phyloP scores from a whole-genome alignment of 805 yeast species.

The Candida adriatica region DNA sequence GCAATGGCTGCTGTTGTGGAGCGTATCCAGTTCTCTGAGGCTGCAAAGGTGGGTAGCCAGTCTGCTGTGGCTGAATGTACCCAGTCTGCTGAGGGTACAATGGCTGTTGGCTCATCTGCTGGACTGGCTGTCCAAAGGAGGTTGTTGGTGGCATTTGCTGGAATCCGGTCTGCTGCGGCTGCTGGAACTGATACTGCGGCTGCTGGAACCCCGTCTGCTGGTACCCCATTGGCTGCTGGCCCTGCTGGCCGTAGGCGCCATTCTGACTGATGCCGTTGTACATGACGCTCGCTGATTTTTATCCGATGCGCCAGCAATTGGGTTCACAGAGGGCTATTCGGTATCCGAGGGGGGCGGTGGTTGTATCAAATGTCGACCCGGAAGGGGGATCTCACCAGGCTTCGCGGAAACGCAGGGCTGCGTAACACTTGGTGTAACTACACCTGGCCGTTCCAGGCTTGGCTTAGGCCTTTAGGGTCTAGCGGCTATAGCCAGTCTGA shows the following conservation, averaged over 20 bases:
- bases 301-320: no score
- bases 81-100: conserved; percentile 22
- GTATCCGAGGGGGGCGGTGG: no score
- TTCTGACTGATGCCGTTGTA: conserved; percentile 10
- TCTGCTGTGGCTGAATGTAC: conserved; percentile 22
- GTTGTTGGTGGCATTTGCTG: conserved; percentile 11
- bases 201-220: conserved; percentile 16
- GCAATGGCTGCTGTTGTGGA: conserved; percentile 26
- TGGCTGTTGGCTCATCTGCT: conserved; percentile 20
- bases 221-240: conserved; percentile 9
- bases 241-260: conserved; percentile 4
- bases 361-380: no score
- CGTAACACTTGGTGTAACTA: no score
- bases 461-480: no score
- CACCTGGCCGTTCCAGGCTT: no score
- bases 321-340: no score
- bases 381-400: no score
- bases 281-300: no score
- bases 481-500: no score
- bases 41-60: conserved; percentile 18
- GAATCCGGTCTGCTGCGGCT: conserved; percentile 9
- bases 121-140: conserved; percentile 13
- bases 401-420: no score
- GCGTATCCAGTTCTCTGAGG: conserved; percentile 27
- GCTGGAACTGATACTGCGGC: conserved; percentile 3